These are phyloP conservation scores for Collybia nuda DNA, from an alignment of 768 basidiomycete genomes.

Conservation along the genomic window DNA sequence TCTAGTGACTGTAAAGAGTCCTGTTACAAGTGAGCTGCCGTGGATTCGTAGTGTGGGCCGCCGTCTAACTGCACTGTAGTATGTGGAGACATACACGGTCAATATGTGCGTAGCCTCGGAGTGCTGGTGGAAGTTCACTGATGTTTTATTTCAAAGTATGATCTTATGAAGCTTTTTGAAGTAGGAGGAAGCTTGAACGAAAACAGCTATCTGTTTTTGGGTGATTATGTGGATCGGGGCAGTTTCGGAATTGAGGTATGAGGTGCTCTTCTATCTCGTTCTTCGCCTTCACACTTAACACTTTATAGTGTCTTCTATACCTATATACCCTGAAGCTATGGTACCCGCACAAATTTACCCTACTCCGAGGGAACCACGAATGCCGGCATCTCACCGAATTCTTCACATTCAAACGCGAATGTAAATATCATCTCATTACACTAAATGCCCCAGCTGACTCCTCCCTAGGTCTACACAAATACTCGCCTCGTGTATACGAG, in stretches of 20 bases:
- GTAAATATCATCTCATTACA: slow-evolving; percentile 36
- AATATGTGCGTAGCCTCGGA: slow-evolving; percentile 63
- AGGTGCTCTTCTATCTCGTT: slow-evolving; percentile 6
- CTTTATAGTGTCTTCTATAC: slow-evolving; percentile 77
- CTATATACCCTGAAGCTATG: slow-evolving; percentile 92
- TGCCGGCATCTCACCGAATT: slow-evolving; percentile 96
- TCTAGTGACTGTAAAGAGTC: slow-evolving; percentile 81
- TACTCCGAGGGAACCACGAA: slow-evolving; percentile 96
- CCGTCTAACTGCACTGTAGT: slow-evolving; percentile 44
- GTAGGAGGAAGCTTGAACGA: slow-evolving; percentile 85
- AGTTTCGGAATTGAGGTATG: slow-evolving; percentile 74
- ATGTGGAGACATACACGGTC: slow-evolving; percentile 96
- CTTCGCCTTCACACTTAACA: slow-evolving; percentile 17
- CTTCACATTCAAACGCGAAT: slow-evolving; percentile 98
- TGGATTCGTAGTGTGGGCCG: neutral
- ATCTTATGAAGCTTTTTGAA: slow-evolving; percentile 97
- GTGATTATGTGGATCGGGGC: slow-evolving; percentile 97
- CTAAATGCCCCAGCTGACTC: neutral
- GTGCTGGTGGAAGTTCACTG: neutral
- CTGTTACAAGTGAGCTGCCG: slow-evolving; percentile 78
- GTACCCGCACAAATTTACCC: slow-evolving; percentile 77
- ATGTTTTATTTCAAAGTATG: slow-evolving; percentile 58
- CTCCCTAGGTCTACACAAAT: slow-evolving; percentile 80
- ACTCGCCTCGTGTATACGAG: slow-evolving; percentile 83
- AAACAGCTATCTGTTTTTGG: slow-evolving; percentile 89